phyloP scores from a whole-genome alignment of 805 yeast genomes.

The Schizosaccharomyces octosporus region DNA sequence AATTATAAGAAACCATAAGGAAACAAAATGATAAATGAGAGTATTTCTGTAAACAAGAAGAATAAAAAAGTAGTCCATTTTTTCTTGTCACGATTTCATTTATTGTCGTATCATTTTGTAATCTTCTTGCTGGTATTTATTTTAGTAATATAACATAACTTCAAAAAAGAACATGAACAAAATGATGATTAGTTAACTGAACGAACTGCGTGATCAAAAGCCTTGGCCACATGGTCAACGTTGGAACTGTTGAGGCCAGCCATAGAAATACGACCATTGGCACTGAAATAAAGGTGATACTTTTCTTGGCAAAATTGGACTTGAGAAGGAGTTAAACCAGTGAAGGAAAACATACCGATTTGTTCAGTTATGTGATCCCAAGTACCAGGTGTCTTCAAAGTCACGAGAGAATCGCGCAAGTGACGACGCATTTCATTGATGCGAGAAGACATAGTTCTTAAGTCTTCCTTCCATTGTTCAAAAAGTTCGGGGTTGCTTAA shows the following conservation, averaged over 20 bases:
- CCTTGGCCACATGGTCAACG: constrained; percentile 51
- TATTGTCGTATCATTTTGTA: too few relatives aligned
- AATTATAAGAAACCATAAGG: too few relatives aligned
- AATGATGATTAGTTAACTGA: background rate
- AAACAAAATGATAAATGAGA: too few relatives aligned
- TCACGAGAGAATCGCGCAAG: constrained; percentile 34
- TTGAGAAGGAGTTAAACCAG: constrained; percentile 60
- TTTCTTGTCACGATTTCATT: too few relatives aligned
- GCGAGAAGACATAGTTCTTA: constrained; percentile 67
- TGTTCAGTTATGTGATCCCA: constrained; percentile 84
- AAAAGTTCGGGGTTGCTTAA: constrained; percentile 42
- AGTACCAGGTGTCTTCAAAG: constrained; percentile 56
- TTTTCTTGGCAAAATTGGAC: constrained; percentile 49
- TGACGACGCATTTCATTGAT: constrained; percentile 54
- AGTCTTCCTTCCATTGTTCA: constrained; percentile 61
- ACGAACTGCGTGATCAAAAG: constrained; percentile 27
- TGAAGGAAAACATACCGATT: constrained; percentile 91
- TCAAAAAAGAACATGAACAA: background rate
- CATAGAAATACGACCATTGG: constrained; percentile 74
- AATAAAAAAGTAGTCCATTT: too few relatives aligned
- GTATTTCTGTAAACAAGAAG: too few relatives aligned
- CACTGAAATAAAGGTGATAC: constrained; percentile 60
- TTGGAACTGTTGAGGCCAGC: constrained; percentile 74
- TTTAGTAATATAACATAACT: too few relatives aligned
- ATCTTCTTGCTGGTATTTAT: too few relatives aligned